Evolutionary conservation across 2,329 filamentous ascomycete genomes (phyloP).

Genomic region (Clarireedia hainanense): DNA sequence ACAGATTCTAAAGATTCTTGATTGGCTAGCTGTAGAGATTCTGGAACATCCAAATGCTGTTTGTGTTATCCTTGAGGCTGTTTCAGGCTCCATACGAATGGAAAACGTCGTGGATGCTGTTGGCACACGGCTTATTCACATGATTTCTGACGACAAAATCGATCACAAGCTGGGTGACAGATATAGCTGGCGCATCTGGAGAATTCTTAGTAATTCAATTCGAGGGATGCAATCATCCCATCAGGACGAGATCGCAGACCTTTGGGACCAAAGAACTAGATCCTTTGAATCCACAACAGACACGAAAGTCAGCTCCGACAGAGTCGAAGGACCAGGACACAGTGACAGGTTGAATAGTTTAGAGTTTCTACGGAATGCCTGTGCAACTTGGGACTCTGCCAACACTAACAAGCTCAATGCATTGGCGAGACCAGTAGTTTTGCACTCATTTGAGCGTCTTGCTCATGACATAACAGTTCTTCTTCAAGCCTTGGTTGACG

Average conservation of each 20-base stretch:
- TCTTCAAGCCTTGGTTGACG: conserved; percentile 4
- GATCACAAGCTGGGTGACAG: conserved; percentile 19
- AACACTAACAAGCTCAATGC: conserved; percentile 11
- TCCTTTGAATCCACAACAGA: conserved; percentile 16
- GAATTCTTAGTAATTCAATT: conserved; percentile 20
- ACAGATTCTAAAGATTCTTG: conserved; percentile 32
- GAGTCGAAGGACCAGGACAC: neutral
- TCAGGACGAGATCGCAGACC: conserved; percentile 15
- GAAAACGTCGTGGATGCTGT: conserved; percentile 29
- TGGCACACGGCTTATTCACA: conserved; percentile 29
- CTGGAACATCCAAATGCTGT: conserved; percentile 21
- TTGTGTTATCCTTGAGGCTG: conserved; percentile 32
- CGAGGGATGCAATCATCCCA: conserved; percentile 13
- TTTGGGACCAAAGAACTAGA: conserved; percentile 16
- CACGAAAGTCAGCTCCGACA: neutral
- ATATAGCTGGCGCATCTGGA: conserved; percentile 27
- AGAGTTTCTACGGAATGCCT: conserved; percentile 21
- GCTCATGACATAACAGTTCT: conserved; percentile 12
- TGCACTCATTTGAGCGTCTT: conserved; percentile 14
- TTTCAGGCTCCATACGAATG: conserved; percentile 31
- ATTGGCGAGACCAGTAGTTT: conserved; percentile 10
- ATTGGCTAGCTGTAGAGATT: conserved; percentile 28
- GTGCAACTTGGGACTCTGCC: conserved; percentile 20
- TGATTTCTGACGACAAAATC: conserved; percentile 24
- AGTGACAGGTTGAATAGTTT: conserved; percentile 15